Percentiles rank a stretch among this genome's conserved stretches.
These are phyloP conservation scores for Mesotaenium endlicherianum DNA, from an alignment of 139 green algal genomes.

Conservation along the genomic window DNA sequence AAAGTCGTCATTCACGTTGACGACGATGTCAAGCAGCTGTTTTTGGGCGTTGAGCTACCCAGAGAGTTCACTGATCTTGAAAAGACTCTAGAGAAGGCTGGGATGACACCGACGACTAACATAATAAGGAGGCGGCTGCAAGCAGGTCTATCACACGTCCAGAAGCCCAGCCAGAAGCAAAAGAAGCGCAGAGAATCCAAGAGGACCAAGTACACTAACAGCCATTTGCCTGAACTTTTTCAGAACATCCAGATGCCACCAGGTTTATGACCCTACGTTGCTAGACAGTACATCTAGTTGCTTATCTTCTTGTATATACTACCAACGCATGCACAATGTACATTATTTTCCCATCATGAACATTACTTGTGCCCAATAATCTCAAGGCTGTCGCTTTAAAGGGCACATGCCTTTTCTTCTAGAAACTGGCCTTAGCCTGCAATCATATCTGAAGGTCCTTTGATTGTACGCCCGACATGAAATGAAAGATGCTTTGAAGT, in stretches of 20 bases:
- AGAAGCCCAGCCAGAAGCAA: slow-evolving; percentile 14
- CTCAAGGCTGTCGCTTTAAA: too few species aligned
- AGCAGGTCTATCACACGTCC: not conserved
- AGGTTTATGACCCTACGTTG: slow-evolving; percentile 1
- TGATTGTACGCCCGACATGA: too few species aligned
- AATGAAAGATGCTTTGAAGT: too few species aligned
- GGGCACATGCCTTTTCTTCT: too few species aligned
- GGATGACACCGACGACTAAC: not conserved
- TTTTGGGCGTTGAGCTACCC: slow-evolving; percentile 21
- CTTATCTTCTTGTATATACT: too few species aligned
- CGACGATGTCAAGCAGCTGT: slow-evolving; percentile 35
- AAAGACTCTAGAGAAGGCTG: slow-evolving; percentile 24
- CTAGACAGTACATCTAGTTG: too few species aligned
- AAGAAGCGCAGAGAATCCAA: slow-evolving; percentile 39
- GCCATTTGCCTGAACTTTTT: slow-evolving; percentile 41
- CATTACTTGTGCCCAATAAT: too few species aligned
- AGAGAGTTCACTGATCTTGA: slow-evolving; percentile 24
- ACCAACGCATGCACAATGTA: too few species aligned
- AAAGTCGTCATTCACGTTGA: slow-evolving; percentile 35
- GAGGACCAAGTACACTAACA: slow-evolving; percentile 47
- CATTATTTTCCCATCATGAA: too few species aligned
- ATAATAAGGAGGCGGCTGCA: not conserved
- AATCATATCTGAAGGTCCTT: too few species aligned
- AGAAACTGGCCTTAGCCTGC: too few species aligned
- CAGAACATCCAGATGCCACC: slow-evolving; percentile 15